Conservation (phyloP, 2,329 filamentous ascomycete species). For the Pestalotiopsis sp. region DNA sequence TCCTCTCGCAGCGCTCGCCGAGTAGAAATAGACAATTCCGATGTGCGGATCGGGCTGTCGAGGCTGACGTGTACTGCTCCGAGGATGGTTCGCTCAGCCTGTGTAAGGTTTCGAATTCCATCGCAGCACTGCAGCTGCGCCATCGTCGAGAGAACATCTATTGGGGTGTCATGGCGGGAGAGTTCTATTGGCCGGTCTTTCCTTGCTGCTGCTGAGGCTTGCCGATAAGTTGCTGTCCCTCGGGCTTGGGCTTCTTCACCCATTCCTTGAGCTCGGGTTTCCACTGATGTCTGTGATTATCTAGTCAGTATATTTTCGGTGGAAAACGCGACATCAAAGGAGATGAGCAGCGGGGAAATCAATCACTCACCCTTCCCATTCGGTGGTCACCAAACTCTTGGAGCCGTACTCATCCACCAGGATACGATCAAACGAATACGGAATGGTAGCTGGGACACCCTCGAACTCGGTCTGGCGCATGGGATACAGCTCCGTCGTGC, state of each 20-base stretch:
- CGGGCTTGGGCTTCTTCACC: conserved; percentile 46
- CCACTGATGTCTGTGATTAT: conserved; percentile 58
- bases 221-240: background rate
- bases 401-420: conserved; percentile 66
- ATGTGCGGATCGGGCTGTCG: background rate
- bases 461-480: conserved; percentile 75
- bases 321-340: background rate
- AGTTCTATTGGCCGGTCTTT: background rate
- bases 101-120: background rate
- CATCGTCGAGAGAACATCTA: background rate
- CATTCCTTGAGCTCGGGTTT: conserved; percentile 59
- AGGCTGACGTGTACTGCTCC: background rate
- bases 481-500: conserved; percentile 72
- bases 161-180: background rate
- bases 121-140: background rate
- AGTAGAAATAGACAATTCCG: background rate
- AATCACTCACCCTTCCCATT: conserved; percentile 60
- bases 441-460: conserved; percentile 69
- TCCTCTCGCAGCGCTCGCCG: background rate
- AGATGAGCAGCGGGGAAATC: background rate
- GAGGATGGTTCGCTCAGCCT: background rate
- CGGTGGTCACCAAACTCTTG: conserved; percentile 61
- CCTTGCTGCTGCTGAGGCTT: background rate
- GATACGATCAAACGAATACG: conserved; percentile 68
- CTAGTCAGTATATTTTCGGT: conserved; percentile 11